Conservation (phyloP, 2,329 filamentous ascomycete species). For the Hymenoscyphus infarciens region DNA sequence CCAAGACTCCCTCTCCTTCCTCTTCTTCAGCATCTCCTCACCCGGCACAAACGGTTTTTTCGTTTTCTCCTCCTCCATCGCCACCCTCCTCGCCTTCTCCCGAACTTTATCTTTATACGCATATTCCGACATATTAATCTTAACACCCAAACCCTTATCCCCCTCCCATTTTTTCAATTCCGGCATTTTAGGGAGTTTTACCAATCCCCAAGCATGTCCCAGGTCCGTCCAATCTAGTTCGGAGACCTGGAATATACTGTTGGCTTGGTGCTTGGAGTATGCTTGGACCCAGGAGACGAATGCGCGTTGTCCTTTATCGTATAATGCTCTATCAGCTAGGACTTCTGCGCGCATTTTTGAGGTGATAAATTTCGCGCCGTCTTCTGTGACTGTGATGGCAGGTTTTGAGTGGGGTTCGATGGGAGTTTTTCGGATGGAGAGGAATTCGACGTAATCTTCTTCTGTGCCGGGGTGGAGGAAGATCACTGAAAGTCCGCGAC, state of each 20-base stretch:
- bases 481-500: slow-evolving; percentile 79
- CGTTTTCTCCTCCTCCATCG: slow-evolving; percentile 48
- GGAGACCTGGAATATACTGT: slow-evolving; percentile 79
- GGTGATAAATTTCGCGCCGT: slow-evolving; percentile 56
- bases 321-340: slow-evolving; percentile 47
- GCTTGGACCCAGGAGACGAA: slow-evolving; percentile 93
- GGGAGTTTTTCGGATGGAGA: slow-evolving; percentile 83
- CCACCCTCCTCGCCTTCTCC: slow-evolving; percentile 61
- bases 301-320: slow-evolving; percentile 84
- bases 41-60: slow-evolving; percentile 37
- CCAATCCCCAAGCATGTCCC: slow-evolving; percentile 78
- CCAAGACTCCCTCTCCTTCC: slow-evolving; percentile 66
- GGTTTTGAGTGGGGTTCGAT: slow-evolving; percentile 62
- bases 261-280: slow-evolving; percentile 87
- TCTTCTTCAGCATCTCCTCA: slow-evolving; percentile 49
- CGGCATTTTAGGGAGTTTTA: slow-evolving; percentile 90
- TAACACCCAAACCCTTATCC: slow-evolving; percentile 59
- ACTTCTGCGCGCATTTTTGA: slow-evolving; percentile 59
- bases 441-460: slow-evolving; percentile 84
- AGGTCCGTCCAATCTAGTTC: slow-evolving; percentile 85
- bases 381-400: slow-evolving; percentile 52
- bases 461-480: slow-evolving; percentile 82
- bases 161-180: slow-evolving; percentile 74
- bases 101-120: slow-evolving; percentile 69
- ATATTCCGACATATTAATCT: slow-evolving; percentile 64